These are phyloP conservation scores for Peronospora belbahrii DNA, from an alignment of 352 stramenopile genomes.

Conservation along the genomic window DNA sequence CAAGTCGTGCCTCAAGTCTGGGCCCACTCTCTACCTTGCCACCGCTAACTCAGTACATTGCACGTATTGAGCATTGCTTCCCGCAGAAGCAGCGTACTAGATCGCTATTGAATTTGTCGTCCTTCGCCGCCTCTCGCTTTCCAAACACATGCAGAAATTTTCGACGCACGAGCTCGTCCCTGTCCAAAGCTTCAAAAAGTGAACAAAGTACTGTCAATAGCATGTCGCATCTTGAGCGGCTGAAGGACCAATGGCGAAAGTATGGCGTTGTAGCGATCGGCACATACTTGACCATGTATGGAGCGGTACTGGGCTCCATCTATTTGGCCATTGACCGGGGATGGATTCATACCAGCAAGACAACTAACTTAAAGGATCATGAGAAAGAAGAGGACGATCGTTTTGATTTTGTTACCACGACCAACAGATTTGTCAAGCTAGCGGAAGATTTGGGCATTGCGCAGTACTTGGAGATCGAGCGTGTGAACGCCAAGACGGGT, in stretches of 20 bases:
- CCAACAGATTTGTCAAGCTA: slow-evolving; percentile 69
- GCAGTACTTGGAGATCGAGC: slow-evolving; percentile 74
- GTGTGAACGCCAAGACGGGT: slow-evolving; percentile 73
- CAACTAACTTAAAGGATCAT: slow-evolving; percentile 13
- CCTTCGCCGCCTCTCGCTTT: neutral
- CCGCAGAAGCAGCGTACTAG: slow-evolving; percentile 5
- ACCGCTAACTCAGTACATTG: neutral
- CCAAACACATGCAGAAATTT: neutral
- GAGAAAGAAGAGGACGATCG: slow-evolving; percentile 22
- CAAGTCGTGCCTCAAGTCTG: neutral
- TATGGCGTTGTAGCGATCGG: slow-evolving; percentile 78
- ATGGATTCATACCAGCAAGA: slow-evolving; percentile 55
- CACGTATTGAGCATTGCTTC: slow-evolving; percentile 8
- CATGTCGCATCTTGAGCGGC: slow-evolving; percentile 38
- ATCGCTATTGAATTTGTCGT: slow-evolving; percentile 7
- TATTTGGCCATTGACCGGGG: slow-evolving; percentile 78
- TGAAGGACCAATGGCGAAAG: slow-evolving; percentile 80
- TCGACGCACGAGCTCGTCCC: slow-evolving; percentile 18
- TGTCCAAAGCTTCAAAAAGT: slow-evolving; percentile 9
- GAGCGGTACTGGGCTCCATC: slow-evolving; percentile 63
- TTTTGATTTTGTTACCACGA: slow-evolving; percentile 76
- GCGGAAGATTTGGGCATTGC: slow-evolving; percentile 66
- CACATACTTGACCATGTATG: slow-evolving; percentile 80
- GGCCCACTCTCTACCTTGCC: neutral
- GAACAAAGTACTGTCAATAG: slow-evolving; percentile 1